Evolutionary conservation across 192 early-diverging fungal genomes (phyloP).

Genomic region (Haplosporangium gracile): DNA sequence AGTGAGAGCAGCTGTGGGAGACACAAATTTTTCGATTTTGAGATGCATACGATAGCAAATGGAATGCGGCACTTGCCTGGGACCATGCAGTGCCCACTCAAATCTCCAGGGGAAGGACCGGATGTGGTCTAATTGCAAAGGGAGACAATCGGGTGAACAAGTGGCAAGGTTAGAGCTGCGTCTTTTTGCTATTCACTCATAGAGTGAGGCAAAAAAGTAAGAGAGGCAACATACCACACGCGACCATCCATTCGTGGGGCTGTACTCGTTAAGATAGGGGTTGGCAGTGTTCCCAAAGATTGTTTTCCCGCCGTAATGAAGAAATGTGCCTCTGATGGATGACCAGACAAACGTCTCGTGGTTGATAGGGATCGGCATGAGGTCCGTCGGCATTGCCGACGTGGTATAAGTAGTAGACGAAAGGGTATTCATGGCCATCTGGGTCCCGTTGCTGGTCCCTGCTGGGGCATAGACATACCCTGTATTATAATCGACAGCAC

Average conservation of each 20-base stretch:
- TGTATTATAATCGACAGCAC: not conserved
- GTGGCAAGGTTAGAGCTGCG: not conserved
- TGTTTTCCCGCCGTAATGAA: not conserved
- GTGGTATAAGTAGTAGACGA: not conserved
- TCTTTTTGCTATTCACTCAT: not conserved
- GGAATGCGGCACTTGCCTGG: not conserved
- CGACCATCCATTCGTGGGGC: not conserved
- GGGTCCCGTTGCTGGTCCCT: not conserved
- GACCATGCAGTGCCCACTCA: slow-evolving; percentile 1
- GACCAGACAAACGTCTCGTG: not conserved
- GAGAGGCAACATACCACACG: not conserved
- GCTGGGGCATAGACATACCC: not conserved
- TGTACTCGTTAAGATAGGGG: slow-evolving; percentile 1
- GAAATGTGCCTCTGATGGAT: not conserved
- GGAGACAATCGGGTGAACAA: not conserved
- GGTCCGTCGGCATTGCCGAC: not conserved
- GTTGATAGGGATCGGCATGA: not conserved
- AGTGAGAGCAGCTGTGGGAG: not conserved
- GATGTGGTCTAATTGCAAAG: not conserved
- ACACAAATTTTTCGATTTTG: not conserved
- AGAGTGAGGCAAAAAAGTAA: not conserved
- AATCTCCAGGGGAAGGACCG: not conserved
- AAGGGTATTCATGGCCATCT: not conserved
- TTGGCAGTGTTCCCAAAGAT: not conserved
- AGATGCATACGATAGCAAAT: not conserved